Evolutionary conservation across 352 stramenopile species (phyloP).

Genomic region (Pythium sp.): DNA sequence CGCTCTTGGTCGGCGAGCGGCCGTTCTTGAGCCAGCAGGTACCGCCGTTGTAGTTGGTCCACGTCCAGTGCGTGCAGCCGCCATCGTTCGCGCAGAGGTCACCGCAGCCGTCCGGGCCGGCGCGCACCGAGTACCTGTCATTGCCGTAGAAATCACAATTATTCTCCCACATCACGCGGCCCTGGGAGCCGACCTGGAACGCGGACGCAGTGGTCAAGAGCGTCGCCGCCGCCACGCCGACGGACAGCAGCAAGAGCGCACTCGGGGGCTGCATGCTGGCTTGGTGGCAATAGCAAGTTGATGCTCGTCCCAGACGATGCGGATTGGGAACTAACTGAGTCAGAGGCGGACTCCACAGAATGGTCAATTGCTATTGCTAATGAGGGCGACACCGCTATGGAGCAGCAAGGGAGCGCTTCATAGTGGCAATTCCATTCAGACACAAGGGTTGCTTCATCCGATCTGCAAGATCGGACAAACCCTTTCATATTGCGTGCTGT

Average conservation of each 20-base stretch:
- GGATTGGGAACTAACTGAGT: conserved; percentile 2
- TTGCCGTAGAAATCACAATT: conserved; percentile 43
- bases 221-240: neutral
- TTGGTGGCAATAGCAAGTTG: conserved; percentile 1
- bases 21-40: conserved; percentile 58
- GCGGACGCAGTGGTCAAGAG: neutral
- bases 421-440: conserved; percentile 11
- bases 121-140: conserved; percentile 19
- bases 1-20: conserved; percentile 13
- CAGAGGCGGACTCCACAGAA: neutral
- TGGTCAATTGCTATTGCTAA: neutral
- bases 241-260: conserved; percentile 1
- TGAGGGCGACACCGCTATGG: neutral
- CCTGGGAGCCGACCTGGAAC: conserved; percentile 11
- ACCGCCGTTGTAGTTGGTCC: conserved; percentile 44
- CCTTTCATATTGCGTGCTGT: neutral
- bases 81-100: conserved; percentile 25
- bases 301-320: conserved; percentile 2
- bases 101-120: conserved; percentile 6
- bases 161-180: conserved; percentile 42
- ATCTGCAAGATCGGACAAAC: conserved; percentile 1
- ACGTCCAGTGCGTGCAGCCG: conserved; percentile 49
- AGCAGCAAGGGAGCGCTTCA: neutral
- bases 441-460: neutral
- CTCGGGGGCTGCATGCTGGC: conserved; percentile 4